Conservation (phyloP, 2,329 filamentous ascomycete species). For the Penicillium paneum region DNA sequence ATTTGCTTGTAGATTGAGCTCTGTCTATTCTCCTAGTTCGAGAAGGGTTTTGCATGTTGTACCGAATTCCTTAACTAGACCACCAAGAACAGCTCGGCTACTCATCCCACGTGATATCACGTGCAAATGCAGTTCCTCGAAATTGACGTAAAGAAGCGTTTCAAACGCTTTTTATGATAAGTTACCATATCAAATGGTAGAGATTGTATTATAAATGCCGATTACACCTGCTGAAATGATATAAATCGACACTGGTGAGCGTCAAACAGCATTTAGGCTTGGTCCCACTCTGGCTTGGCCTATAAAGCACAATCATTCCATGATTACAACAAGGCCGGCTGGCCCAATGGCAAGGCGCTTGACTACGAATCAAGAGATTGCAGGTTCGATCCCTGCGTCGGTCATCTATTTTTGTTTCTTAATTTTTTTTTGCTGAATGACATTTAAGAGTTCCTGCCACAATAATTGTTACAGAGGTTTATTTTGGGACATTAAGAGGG, state of each 20-base stretch:
- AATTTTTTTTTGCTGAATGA: not conserved
- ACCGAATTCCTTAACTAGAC: not conserved
- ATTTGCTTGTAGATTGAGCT: not conserved
- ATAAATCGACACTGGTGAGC: too few species aligned
- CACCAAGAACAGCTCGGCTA: too few species aligned
- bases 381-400: slow-evolving; percentile 47
- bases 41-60: not conserved
- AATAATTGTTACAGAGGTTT: not conserved
- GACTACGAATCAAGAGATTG: slow-evolving; percentile 54
- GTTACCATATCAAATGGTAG: not conserved
- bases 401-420: slow-evolving; percentile 26
- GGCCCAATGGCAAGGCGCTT: slow-evolving; percentile 52
- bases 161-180: not conserved
- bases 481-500: too few species aligned
- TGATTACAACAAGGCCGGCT: slow-evolving; percentile 25
- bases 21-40: not conserved
- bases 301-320: fast-evolving
- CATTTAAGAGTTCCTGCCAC: not conserved
- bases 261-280: not conserved
- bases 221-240: not conserved
- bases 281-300: not conserved
- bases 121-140: not conserved
- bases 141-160: not conserved
- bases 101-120: not conserved
- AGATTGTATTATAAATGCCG: not conserved